Base-by-base conservation (phyloP, 2,329 filamentous ascomycete species). In the Helicocarpus griseus region DNA sequence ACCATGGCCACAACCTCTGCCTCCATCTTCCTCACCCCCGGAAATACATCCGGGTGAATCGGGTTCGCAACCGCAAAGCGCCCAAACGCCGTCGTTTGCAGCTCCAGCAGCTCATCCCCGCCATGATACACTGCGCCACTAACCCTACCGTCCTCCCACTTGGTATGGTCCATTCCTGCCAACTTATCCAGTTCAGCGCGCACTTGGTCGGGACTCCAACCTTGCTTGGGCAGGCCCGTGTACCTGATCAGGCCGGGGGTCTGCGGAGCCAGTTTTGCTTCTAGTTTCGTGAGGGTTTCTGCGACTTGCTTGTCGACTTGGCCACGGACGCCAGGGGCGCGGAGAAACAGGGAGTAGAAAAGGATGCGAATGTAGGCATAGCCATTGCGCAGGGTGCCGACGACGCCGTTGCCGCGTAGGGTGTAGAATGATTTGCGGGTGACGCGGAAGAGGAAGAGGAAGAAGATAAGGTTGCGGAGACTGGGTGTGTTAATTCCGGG, bases 21-120 rank as follows among this genome's bases (percentile, higher is more conserved):
- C 75, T 98, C 93, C 93, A 98, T 98, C 80, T 98, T 98, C 62
- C 93, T 79, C 49, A 98, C 90, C 26, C 91, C 93, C 14, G 93
- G 93, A 72, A 98, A 98, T 40, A 98, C 91, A 71, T 98, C 93
- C 5, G 93, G 93, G 68, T 98, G 93, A 60, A 98, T 93, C 2
- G 93, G 93, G 69, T 98, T 98, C 36, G 89, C 81, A 28, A 98
- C 93, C 48, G 89, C 91, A 68, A 98, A 98, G 69, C 87, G 86
- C 58, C 87, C 86, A 76, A 91, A 97, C 0, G 93, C 91, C 66
- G 96, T 88, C 5, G 87, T 87, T 73, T 98, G 93, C 36, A 98
- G 75, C 63, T 85, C 81, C 54, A 93, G 72, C 60, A 98, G 73
- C 41, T 86, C 83, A 36, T 87, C 80, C 49, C 93, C 93, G 57